Evolutionary conservation across 1,139 yeast genomes (phyloP), one percentile per base, ranked within the genome.

Genomic region (Geotrichum klebahnii): DNA sequence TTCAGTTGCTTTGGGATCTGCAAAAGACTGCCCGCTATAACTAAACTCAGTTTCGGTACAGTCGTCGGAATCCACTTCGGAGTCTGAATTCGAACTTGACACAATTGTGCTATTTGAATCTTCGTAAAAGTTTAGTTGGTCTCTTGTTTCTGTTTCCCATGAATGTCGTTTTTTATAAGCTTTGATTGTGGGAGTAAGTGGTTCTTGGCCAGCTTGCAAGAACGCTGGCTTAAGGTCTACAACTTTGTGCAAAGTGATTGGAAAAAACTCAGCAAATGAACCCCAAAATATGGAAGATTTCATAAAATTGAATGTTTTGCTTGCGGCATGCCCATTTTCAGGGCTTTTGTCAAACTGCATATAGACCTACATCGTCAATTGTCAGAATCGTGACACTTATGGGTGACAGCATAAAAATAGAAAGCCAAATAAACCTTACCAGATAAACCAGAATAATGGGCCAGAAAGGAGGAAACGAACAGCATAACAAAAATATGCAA

Each of bases 151-250:
- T 8, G 29, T 10, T 26, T 26, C 29, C 29, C 9, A 26, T 8
- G 29, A 26, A 26, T 8, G 9, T 26, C 29, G 6, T 26, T 26
- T 26, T 6, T 10, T 10, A 26, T 26, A 26, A 8, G 29, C 10
- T 10, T 26, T 26, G 10, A 8, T 26, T 10, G 6, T 26, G 29
- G 10, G 9, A 26, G 29, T 10, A 26, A 19, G 14, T 17, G 41
- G 22, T 37, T 17, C 41, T 37, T 5, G 23, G 3, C 37, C 36
- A 12, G 17, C 5, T 14, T n/a, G 6, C 2, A 79, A 73, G 59
- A 82, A 84, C 0, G 96, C 83, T 1, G 97, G 96, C 55, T 78
- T 80, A 50, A 90, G 72, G n/a, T 82, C 86, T 10, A 74, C 75
- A 0, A 90, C 75, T 63, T 84, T 86, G 66, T 82, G 84, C n/a